phyloP scores from a whole-genome alignment of 192 early-diverging fungal species.

The Hyaloraphidium curvatum region DNA sequence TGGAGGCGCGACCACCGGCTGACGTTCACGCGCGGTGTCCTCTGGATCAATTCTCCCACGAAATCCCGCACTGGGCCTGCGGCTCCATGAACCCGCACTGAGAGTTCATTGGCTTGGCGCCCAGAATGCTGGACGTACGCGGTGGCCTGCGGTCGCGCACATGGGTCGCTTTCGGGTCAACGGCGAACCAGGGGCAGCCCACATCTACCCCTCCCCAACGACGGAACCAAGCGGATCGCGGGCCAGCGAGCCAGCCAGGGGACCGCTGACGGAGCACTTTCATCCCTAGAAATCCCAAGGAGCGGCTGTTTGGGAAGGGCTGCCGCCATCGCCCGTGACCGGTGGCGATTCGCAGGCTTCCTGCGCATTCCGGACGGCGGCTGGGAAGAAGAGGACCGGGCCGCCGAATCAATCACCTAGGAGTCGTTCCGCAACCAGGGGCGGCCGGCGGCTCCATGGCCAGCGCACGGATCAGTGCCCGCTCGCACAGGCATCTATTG shows the following conservation, averaged over 20 bases:
- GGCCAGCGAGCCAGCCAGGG: not conserved
- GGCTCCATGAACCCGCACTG: constrained; percentile 14
- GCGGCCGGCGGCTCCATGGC: too few species aligned
- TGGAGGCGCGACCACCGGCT: constrained; percentile 33
- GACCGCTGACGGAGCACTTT: not conserved
- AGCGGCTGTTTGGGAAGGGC: too few species aligned
- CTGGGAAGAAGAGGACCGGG: too few species aligned
- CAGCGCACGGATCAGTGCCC: too few species aligned
- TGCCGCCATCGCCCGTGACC: too few species aligned
- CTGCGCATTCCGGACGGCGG: too few species aligned
- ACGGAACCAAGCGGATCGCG: not conserved
- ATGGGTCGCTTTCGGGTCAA: not conserved
- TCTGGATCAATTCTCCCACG: constrained; percentile 12
- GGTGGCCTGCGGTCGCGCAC: constrained; percentile 41
- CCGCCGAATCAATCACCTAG: too few species aligned
- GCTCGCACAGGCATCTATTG: too few species aligned
- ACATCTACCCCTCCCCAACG: not conserved
- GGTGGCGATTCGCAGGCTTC: too few species aligned
- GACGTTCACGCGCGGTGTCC: constrained; percentile 34
- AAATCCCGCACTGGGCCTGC: constrained; percentile 29
- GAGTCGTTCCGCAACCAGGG: too few species aligned
- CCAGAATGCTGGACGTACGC: constrained; percentile 28
- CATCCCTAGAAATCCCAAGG: too few species aligned
- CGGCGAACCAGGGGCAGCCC: not conserved
- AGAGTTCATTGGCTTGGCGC: constrained; percentile 36